phyloP scores from a whole-genome alignment of 2,329 filamentous ascomycete species.

The Diaporthe amygdali region DNA sequence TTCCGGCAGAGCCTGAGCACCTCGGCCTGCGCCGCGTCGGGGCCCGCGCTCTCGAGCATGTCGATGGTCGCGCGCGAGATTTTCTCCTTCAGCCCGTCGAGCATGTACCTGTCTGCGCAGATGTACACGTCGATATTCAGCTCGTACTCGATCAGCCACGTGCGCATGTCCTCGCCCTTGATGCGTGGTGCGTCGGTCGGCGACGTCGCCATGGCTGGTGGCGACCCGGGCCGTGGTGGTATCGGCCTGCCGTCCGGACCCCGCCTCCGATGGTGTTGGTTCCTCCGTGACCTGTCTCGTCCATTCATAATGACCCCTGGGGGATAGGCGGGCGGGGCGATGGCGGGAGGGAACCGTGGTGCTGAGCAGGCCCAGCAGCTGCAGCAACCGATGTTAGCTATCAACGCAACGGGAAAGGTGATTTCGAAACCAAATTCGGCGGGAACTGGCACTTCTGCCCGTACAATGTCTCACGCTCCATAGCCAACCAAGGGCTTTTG shows the following conservation, averaged over 20 bases:
- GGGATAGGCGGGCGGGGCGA: slow-evolving; percentile 29
- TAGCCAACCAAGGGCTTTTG: neutral
- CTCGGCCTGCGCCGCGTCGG: slow-evolving; percentile 47
- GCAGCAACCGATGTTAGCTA: neutral
- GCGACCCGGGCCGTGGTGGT: slow-evolving; percentile 16
- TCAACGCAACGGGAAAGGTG: neutral
- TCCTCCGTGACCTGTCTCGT: slow-evolving; percentile 3
- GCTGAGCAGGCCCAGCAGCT: slow-evolving; percentile 48
- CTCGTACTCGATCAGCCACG: slow-evolving; percentile 53
- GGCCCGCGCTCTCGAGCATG: slow-evolving; percentile 49
- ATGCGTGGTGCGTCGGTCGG: slow-evolving; percentile 39
- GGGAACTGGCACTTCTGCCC: too few relatives aligned
- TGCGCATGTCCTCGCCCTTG: slow-evolving; percentile 49
- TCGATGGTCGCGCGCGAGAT: slow-evolving; percentile 49
- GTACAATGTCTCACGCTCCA: too few relatives aligned
- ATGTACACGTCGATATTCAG: slow-evolving; percentile 56
- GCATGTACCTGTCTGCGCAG: slow-evolving; percentile 52
- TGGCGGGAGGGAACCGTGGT: slow-evolving; percentile 36
- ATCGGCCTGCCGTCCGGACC: slow-evolving; percentile 20
- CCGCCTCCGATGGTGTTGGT: slow-evolving; percentile 20
- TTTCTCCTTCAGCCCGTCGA: slow-evolving; percentile 49
- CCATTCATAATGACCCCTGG: neutral
- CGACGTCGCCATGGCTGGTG: slow-evolving; percentile 24
- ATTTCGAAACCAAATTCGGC: neutral
- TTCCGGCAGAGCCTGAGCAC: slow-evolving; percentile 49